A percentile compares a stretch with the other conserved stretches of the same genome.
phyloP scores from a whole-genome alignment of 345 rosid genomes.

The Nephelium lappaceum region DNA sequence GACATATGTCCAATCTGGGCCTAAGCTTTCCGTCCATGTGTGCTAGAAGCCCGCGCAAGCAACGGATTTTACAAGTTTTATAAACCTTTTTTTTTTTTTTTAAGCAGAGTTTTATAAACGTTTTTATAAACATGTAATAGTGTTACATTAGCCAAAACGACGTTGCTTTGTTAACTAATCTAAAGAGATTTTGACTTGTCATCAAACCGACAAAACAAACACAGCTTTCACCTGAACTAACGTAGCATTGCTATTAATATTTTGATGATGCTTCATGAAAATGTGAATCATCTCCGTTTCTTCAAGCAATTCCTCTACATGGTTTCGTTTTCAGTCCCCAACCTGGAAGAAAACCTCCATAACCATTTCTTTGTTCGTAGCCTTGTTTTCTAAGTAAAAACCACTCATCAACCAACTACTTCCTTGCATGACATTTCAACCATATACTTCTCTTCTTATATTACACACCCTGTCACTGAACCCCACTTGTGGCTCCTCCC shows the following conservation, averaged over 20 bases:
- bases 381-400: slow-evolving; percentile 64
- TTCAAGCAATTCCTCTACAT: slow-evolving; percentile 63
- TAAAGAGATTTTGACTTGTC: neutral
- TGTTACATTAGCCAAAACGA: neutral
- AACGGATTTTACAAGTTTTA: too few species aligned
- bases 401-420: slow-evolving; percentile 74
- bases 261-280: neutral
- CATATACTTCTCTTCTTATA: slow-evolving; percentile 38
- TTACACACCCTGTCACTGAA: slow-evolving; percentile 24
- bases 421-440: slow-evolving; percentile 70
- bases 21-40: too few species aligned
- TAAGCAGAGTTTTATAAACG: too few species aligned
- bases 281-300: slow-evolving; percentile 48
- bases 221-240: slow-evolving; percentile 35
- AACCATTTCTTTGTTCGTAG: slow-evolving; percentile 31
- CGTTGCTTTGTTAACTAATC: neutral
- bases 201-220: slow-evolving; percentile 53
- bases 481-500: slow-evolving; percentile 12
- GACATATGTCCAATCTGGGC: too few species aligned
- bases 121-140: too few species aligned
- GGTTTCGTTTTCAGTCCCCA: slow-evolving; percentile 40
- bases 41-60: too few species aligned
- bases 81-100: too few species aligned
- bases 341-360: slow-evolving; percentile 33
- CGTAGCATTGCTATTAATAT: neutral